phyloP scores from a whole-genome alignment of 371 early-diverging fungal genomes.

The Mortierella polycephala region DNA sequence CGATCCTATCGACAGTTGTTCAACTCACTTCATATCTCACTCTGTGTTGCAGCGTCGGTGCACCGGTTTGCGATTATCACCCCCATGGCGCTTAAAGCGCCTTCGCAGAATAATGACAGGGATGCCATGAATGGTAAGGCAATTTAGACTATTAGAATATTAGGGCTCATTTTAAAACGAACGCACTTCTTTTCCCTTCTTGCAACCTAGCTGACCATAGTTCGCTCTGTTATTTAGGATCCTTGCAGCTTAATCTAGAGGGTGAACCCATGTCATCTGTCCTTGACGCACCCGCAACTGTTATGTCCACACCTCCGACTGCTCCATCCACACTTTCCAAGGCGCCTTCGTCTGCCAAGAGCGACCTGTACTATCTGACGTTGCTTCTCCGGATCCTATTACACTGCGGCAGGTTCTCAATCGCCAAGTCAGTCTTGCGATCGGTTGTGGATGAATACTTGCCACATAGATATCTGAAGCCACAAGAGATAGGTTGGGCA shows the following conservation, averaged over 20 bases:
- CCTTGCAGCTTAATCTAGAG: too few species aligned
- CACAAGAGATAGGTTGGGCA: conserved; percentile 25
- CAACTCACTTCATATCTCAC: conserved; percentile 43
- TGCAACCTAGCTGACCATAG: neutral
- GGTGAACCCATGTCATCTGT: too few species aligned
- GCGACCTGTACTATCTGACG: conserved; percentile 35
- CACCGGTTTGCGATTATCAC: conserved; percentile 42
- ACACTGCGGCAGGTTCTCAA: conserved; percentile 44
- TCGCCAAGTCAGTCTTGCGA: conserved; percentile 24
- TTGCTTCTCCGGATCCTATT: conserved; percentile 37
- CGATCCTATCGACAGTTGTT: conserved; percentile 42
- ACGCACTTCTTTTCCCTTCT: neutral
- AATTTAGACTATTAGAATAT: neutral
- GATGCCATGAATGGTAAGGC: conserved; percentile 16
- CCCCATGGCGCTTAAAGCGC: neutral
- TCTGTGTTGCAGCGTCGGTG: conserved; percentile 46
- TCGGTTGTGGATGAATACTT: conserved; percentile 21
- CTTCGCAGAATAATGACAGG: neutral
- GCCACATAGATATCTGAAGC: conserved; percentile 26
- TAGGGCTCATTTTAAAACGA: too few species aligned
- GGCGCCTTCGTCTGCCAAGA: conserved; percentile 19
- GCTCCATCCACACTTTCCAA: conserved; percentile 24
- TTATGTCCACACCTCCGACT: conserved; percentile 1
- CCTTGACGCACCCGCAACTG: neutral
- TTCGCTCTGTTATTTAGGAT: neutral